Evolutionary conservation across 345 rosid species (phyloP).

Genomic region (Theobroma cacao): DNA sequence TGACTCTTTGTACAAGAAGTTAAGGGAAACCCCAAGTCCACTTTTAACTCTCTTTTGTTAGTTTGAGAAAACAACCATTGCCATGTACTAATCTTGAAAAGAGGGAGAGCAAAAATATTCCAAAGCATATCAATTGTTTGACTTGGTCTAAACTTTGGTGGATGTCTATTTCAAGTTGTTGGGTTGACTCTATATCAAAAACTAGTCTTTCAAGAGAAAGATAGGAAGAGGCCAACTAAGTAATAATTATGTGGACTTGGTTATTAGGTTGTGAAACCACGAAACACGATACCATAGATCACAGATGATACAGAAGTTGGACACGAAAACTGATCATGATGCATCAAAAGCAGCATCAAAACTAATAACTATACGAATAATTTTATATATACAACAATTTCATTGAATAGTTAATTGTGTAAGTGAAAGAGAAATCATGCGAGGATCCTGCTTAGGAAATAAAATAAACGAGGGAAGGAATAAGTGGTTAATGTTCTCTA

Average conservation of each 20-base stretch:
- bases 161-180: conserved; percentile 16
- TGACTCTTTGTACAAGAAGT: not conserved
- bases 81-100: not conserved
- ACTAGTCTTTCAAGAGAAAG: conserved; percentile 17
- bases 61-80: not conserved
- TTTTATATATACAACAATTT: not conserved
- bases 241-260: conserved; percentile 4
- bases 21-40: not conserved
- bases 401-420: conserved; percentile 10
- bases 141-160: conserved; percentile 25
- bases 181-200: conserved; percentile 32
- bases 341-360: too few relatives aligned
- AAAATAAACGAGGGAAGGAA: conserved; percentile 14
- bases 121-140: conserved; percentile 9
- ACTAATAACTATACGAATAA: not conserved
- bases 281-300: too few relatives aligned
- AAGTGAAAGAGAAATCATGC: conserved; percentile 23
- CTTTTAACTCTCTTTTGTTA: not conserved
- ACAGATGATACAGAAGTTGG: too few relatives aligned
- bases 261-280: too few relatives aligned
- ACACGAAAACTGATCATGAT: too few relatives aligned
- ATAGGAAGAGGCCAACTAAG: not conserved
- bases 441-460: conserved; percentile 10
- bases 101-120: not conserved
- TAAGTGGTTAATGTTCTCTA: conserved; percentile 28